Percentiles rank a stretch among this genome's conserved stretches.
phyloP scores from a whole-genome alignment of 2,329 filamentous ascomycete species.

The Rosellinia necatrix region DNA sequence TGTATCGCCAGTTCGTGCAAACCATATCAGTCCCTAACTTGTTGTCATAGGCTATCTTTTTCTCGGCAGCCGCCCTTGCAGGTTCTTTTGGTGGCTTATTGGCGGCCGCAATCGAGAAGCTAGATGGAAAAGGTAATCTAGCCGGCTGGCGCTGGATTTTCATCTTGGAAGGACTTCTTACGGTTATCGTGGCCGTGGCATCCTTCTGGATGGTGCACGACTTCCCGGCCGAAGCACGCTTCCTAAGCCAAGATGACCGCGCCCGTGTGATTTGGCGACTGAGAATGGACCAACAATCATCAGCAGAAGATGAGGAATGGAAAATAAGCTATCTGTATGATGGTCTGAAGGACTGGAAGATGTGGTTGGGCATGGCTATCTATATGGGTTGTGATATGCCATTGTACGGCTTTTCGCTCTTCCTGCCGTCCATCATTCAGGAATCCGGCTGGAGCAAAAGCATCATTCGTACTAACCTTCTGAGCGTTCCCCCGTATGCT shows the following conservation, averaged over 20 bases:
- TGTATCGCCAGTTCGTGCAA: conserved; percentile 23
- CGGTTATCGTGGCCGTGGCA: conserved; percentile 67
- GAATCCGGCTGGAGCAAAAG: conserved; percentile 49
- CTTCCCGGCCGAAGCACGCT: conserved; percentile 77
- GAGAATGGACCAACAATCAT: conserved; percentile 71
- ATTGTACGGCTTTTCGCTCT: conserved; percentile 76
- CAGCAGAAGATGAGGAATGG: conserved; percentile 77
- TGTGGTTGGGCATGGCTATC: conserved; percentile 72
- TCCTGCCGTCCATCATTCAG: conserved; percentile 78
- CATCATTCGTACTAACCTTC: conserved; percentile 68
- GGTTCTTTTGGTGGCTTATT: conserved; percentile 79
- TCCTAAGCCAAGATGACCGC: conserved; percentile 72
- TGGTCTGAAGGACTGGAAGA: conserved; percentile 82
- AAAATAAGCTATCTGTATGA: conserved; percentile 73
- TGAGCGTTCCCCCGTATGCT: conserved; percentile 78
- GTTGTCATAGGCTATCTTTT: conserved; percentile 67
- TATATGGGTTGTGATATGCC: conserved; percentile 78
- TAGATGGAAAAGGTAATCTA: conserved; percentile 65
- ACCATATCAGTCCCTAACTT: conserved; percentile 3
- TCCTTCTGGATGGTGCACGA: conserved; percentile 83
- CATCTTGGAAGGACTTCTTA: conserved; percentile 72
- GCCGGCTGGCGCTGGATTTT: conserved; percentile 70
- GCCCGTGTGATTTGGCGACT: conserved; percentile 73
- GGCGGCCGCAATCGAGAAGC: conserved; percentile 71
- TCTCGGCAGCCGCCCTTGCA: conserved; percentile 78